Evolutionary conservation across 2,329 filamentous ascomycete species (phyloP), one percentile per base, ranked within the genome.

Genomic region (Penicillium sp.): DNA sequence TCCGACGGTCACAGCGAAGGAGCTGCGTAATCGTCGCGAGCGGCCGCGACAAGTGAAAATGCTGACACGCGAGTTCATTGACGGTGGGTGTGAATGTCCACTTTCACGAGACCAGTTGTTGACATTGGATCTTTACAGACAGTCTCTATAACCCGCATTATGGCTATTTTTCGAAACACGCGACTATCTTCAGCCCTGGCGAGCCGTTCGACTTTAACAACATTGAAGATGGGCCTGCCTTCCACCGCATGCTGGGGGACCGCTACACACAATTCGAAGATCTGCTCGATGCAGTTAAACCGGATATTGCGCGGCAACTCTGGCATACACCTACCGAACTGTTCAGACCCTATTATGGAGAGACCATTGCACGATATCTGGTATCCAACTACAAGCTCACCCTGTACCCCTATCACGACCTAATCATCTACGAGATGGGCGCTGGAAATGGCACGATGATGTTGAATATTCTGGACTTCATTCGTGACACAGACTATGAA

Each of bases 251-350:
- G 46, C 73, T 96, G 1, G 82, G 85, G 27, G 72, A 80, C 48
- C 80, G 87, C 45, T 98, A 96, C 63, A 84, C 80, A 31, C 79
- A 85, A 49, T 96, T 98, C 57, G 92, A 98, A 66, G 87, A 96
- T 60, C 70, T 72, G 14, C 77, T 98, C 41, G 93, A 98, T 62
- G 76, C 75, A 30, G 73, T 77, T 41, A 72, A 82, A 14, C 77
- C 77, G 31, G 78, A 85, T 68, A 79, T 84, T 32, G 83, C 85
- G 27, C 80, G 92, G 7, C 92, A 98, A 69, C 74, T 98, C 30
- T 98, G 92, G 92, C 93, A 98, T 65, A 98, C 92, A 9, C 92
- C 93, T 0, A 98, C 92, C 0, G 92, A 98, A 69, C 79, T 98
- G 13, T 98, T 98, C 69, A 79, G 86, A 20, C 92, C 93, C 0